phyloP scores from a whole-genome alignment of 208 protist species.

The Acanthamoeba quina region DNA sequence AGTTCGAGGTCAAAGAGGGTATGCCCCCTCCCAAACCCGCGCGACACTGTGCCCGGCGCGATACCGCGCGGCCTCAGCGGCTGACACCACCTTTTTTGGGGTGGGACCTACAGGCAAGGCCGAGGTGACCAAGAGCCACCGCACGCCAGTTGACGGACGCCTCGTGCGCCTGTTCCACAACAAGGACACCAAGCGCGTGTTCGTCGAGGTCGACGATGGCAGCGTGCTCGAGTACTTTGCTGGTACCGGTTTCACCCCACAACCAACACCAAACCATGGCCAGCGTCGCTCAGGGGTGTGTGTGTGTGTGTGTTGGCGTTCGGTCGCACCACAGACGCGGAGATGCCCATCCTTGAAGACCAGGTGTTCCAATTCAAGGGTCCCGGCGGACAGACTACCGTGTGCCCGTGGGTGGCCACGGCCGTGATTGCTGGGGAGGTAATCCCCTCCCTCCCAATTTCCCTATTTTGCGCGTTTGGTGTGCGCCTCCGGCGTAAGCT shows the following conservation, averaged over 20 bases:
- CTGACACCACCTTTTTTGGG: too few species aligned
- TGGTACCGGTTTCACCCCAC: neutral
- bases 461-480: neutral
- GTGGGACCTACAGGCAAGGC: neutral
- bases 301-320: too few species aligned
- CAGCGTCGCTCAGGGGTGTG: too few species aligned
- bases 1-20: constrained; percentile 2
- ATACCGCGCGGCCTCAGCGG: neutral
- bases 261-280: too few species aligned
- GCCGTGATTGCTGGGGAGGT: constrained; percentile 23
- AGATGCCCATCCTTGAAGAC: neutral
- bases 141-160: constrained; percentile 32
- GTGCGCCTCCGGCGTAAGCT: neutral
- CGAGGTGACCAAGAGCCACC: constrained; percentile 10
- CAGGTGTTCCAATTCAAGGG: constrained; percentile 69
- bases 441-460: neutral
- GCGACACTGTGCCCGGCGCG: neutral
- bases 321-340: neutral
- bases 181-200: constrained; percentile 49
- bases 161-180: constrained; percentile 70
- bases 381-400: constrained; percentile 32
- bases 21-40: too few species aligned
- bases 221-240: constrained; percentile 9
- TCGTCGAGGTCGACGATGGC: constrained; percentile 50
- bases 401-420: constrained; percentile 60